Evolutionary conservation across 192 early-diverging fungal genomes (phyloP), one percentile per base, ranked within the genome.

Genomic region (Dimargaris cristalligena): DNA sequence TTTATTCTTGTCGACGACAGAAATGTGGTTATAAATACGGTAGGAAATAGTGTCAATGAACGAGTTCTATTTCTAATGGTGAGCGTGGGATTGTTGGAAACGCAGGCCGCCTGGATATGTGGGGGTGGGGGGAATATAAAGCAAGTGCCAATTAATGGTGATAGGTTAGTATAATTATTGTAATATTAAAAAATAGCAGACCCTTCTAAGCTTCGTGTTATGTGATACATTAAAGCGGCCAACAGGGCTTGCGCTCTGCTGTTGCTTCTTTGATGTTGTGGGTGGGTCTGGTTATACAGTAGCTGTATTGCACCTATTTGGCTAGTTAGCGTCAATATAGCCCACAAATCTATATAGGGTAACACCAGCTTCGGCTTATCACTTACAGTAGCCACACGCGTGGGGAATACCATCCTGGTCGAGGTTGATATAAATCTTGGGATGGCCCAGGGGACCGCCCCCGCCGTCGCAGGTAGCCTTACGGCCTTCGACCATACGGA

Each of bases 351-450:
- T n/a, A n/a, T n/a, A n/a, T n/a, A n/a, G n/a, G n/a, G n/a, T n/a
- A n/a, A n/a, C n/a, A n/a, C n/a, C n/a, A n/a, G n/a, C n/a, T n/a
- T n/a, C n/a, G n/a, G n/a, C n/a, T n/a, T n/a, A n/a, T 14, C 20
- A 76, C 81, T 64, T 80, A 85, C 86, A 88, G 69, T 86, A 86
- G 62, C 83, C 80, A 63, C 90, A 92, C 54, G 83, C 67, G 61
- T 87, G 77, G 58, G 86, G 63, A 38, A 65, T 65, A 55, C 67
- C 69, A 18, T 72, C 66, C 59, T 76, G 69, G 56, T 59, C 85
- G 66, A 97, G 79, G 71, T 94, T 94, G 65, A 97, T 88, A 74
- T 85, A 97, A 26, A 97, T 87, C 64, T 85, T 86, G 25, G 93
- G 93, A 64, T 97, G 93, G 33, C 93, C 93, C 32, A 97, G 75